Conservation (phyloP, 2,329 filamentous ascomycete species). For the Ciborinia camelliae region DNA sequence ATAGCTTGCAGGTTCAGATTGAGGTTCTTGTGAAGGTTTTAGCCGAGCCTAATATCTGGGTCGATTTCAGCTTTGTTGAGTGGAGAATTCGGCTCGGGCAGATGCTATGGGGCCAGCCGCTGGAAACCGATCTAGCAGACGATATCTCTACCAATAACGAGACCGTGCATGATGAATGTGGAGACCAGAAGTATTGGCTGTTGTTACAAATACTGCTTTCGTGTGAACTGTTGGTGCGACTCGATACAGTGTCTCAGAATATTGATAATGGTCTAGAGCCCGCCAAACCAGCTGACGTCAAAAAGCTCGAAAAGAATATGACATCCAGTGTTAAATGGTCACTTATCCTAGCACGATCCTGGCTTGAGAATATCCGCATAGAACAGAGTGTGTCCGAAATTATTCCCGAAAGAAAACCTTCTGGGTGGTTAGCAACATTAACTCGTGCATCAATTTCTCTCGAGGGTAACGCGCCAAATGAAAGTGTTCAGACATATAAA, state of each 20-base stretch:
- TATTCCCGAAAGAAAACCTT: conserved; percentile 35
- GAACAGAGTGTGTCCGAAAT: conserved; percentile 42
- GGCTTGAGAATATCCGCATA: conserved; percentile 66
- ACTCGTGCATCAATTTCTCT: conserved; percentile 43
- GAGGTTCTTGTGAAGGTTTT: conserved; percentile 64
- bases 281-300: conserved; percentile 54
- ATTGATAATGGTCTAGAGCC: conserved; percentile 52
- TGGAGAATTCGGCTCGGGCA: conserved; percentile 72
- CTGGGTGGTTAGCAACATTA: conserved; percentile 54
- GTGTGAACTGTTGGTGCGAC: conserved; percentile 61
- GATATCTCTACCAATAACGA: conserved; percentile 50
- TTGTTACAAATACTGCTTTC: conserved; percentile 62
- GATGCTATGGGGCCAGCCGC: conserved; percentile 60
- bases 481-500: conserved; percentile 40
- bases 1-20: conserved; percentile 67
- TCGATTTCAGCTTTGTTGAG: conserved; percentile 70
- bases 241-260: conserved; percentile 61
- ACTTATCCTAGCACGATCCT: conserved; percentile 58
- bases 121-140: conserved; percentile 50
- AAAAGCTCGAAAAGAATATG: conserved; percentile 59
- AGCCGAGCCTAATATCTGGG: conserved; percentile 64
- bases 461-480: conserved; percentile 43
- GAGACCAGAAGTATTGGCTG: conserved; percentile 64
- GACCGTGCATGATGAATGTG: conserved; percentile 49
- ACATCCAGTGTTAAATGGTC: conserved; percentile 65